A percentile compares a stretch with the other conserved stretches of the same genome.
Evolutionary conservation across 179 eudicot species (phyloP).

Genomic region (Silene coronaria): DNA sequence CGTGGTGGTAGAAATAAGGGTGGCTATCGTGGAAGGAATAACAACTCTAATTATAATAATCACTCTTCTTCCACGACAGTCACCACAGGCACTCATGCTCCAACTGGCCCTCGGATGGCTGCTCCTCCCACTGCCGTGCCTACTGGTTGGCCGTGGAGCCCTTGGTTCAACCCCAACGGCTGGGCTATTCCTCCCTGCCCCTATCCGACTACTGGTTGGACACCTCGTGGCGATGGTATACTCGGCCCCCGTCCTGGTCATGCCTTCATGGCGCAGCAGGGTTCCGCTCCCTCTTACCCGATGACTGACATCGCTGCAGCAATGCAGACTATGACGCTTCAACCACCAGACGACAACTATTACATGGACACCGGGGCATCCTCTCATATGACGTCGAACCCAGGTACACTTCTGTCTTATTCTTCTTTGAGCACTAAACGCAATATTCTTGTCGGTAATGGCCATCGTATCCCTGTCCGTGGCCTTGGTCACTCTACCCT

Average conservation of each 20-base stretch:
- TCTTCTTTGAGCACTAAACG: not conserved
- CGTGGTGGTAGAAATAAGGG: not conserved
- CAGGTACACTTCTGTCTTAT: not conserved
- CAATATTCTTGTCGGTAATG: not conserved
- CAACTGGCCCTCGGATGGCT: no score
- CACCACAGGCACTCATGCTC: no score
- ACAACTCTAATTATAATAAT: no score
- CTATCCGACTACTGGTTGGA: not conserved
- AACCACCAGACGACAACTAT: not conserved
- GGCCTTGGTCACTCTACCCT: not conserved
- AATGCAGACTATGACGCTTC: not conserved
- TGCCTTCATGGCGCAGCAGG: not conserved
- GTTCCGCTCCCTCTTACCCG: not conserved
- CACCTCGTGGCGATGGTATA: not conserved
- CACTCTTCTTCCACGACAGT: not conserved
- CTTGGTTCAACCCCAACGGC: not conserved
- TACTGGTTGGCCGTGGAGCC: not conserved
- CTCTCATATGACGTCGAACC: not conserved
- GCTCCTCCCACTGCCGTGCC: not conserved
- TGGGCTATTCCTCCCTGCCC: not conserved
- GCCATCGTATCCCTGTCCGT: not conserved
- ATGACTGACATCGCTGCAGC: not conserved
- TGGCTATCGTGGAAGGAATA: not conserved
- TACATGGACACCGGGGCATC: no score
- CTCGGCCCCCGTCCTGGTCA: not conserved